A percentile compares a stretch with the other conserved stretches of the same genome.
phyloP scores from a whole-genome alignment of 257 asterid species.

The Solanum tarapatanum region DNA sequence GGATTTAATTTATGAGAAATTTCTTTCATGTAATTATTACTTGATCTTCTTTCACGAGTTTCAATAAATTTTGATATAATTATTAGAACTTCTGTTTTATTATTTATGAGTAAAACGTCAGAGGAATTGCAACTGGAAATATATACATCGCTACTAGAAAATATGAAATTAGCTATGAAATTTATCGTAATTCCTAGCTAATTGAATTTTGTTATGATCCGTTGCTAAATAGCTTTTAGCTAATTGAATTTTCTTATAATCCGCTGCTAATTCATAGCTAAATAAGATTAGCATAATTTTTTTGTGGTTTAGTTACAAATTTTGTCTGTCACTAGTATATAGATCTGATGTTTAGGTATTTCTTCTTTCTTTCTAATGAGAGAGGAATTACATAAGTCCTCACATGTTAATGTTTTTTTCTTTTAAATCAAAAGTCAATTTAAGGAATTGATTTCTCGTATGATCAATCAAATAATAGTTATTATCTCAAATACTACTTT shows the following conservation, averaged over 20 bases:
- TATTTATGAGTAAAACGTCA: neutral
- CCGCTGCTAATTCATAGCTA: neutral
- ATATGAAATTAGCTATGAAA: neutral
- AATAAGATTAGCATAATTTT: neutral
- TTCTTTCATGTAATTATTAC: neutral
- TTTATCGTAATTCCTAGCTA: rapidly evolving
- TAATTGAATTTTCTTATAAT: neutral
- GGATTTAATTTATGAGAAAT: neutral
- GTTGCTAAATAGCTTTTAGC: neutral
- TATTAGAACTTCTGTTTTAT: neutral
- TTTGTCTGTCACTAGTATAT: neutral
- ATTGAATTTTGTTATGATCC: neutral
- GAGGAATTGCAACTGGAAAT: neutral
- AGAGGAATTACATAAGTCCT: neutral
- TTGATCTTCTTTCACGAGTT: neutral
- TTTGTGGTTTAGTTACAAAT: neutral
- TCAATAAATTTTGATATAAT: neutral
- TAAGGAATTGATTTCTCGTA: neutral
- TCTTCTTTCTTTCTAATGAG: neutral
- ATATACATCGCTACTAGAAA: neutral
- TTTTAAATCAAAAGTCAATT: neutral
- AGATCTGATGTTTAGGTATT: neutral
- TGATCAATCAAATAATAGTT: neutral
- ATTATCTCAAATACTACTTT: neutral
- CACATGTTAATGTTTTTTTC: neutral